Conservation (phyloP, 2,329 filamentous ascomycete genomes). For the Aspergillus sp. region DNA sequence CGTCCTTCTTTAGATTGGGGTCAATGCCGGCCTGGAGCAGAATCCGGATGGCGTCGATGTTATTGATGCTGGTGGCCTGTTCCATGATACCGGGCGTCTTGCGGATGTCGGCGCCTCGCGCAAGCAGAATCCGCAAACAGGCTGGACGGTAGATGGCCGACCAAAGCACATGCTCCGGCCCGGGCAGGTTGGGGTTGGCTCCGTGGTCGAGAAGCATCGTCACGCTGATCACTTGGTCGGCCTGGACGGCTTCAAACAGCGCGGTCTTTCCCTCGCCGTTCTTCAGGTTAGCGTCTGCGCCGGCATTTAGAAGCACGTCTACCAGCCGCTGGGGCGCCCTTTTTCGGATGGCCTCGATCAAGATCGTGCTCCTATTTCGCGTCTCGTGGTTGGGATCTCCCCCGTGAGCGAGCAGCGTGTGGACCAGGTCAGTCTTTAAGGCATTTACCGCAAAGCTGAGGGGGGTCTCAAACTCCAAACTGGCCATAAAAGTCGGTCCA, state of each 20-base stretch:
- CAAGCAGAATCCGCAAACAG: constrained; percentile 59
- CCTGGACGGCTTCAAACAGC: constrained; percentile 61
- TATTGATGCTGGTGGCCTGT: constrained; percentile 63
- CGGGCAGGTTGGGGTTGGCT: constrained; percentile 67
- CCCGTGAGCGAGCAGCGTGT: constrained; percentile 62
- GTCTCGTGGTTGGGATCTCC: constrained; percentile 57
- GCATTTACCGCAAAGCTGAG: constrained; percentile 52
- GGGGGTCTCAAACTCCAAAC: constrained; percentile 55
- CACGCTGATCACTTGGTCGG: constrained; percentile 58
- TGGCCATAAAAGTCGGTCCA: constrained; percentile 54
- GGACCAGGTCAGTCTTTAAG: constrained; percentile 57
- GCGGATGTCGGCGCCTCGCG: constrained; percentile 59
- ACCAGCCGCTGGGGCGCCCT: constrained; percentile 56
- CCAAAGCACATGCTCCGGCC: constrained; percentile 69
- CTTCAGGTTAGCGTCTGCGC: constrained; percentile 59
- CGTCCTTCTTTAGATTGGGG: constrained; percentile 63
- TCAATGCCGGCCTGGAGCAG: constrained; percentile 61
- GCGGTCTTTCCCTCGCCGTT: constrained; percentile 63
- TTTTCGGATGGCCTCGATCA: constrained; percentile 62
- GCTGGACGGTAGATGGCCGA: constrained; percentile 60
- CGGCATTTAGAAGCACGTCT: constrained; percentile 61
- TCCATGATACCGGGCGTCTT: constrained; percentile 65
- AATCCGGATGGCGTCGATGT: constrained; percentile 59
- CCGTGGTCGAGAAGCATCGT: constrained; percentile 55
- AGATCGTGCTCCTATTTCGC: constrained; percentile 58